Evolutionary conservation across 306 rosid genomes (phyloP).

Genomic region (Sicyos baderoa): DNA sequence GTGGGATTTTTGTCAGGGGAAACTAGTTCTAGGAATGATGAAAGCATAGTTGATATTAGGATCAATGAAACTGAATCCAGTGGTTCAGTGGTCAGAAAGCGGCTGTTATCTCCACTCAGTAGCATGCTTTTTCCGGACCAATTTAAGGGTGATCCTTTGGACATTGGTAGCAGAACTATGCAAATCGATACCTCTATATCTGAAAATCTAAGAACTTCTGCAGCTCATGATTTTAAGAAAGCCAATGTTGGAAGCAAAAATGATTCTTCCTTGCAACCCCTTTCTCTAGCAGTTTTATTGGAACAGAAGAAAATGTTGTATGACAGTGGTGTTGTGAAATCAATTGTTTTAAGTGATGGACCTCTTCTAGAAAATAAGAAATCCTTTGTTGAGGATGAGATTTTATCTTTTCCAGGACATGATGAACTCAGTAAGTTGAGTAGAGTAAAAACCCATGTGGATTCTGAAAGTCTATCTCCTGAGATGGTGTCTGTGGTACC

Average conservation of each 20-base stretch:
- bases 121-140: constrained; percentile 63
- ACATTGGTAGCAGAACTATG: constrained; percentile 47
- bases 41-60: constrained; percentile 23
- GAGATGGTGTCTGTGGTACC: constrained; percentile 36
- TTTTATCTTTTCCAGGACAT: constrained; percentile 30
- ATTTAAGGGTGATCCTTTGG: constrained; percentile 57
- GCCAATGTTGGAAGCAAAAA: constrained; percentile 64
- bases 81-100: constrained; percentile 67
- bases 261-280: constrained; percentile 31
- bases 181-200: constrained; percentile 25
- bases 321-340: constrained; percentile 24
- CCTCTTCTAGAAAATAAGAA: constrained; percentile 42
- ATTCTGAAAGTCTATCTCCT: constrained; percentile 34
- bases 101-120: constrained; percentile 71
- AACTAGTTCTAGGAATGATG: constrained; percentile 40
- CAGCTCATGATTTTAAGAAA: constrained; percentile 67
- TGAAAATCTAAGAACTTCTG: constrained; percentile 28
- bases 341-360: constrained; percentile 39
- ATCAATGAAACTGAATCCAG: constrained; percentile 37
- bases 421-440: constrained; percentile 36
- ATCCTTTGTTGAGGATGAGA: constrained; percentile 25
- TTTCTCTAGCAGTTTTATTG: constrained; percentile 46
- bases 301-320: constrained; percentile 32
- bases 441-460: constrained; percentile 30
- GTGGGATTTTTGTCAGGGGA: constrained; percentile 73